Evolutionary conservation across 306 rosid genomes (phyloP).

Genomic region (Notholithocarpus densiflorus): DNA sequence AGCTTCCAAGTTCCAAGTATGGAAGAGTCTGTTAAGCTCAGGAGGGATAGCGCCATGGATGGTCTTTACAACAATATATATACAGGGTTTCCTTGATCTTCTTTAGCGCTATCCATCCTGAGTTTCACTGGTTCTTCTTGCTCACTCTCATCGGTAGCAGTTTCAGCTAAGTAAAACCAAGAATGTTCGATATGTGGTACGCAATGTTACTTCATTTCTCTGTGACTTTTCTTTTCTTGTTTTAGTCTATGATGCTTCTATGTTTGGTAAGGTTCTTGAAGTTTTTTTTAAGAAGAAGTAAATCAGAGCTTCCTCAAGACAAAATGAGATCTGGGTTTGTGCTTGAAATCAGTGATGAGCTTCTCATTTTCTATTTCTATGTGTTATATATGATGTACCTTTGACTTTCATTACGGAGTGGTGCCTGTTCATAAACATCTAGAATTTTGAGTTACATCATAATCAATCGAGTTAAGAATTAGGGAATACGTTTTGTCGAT

Average conservation of each 20-base stretch:
- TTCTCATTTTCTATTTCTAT: too few relatives aligned
- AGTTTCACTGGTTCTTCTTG: conserved; percentile 74
- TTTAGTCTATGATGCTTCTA: not conserved
- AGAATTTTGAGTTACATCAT: not conserved
- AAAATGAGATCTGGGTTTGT: not conserved
- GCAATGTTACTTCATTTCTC: not conserved
- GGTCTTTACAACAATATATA: not conserved
- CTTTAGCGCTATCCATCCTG: conserved; percentile 88
- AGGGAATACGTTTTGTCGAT: too few relatives aligned
- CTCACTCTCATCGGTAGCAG: conserved; percentile 3
- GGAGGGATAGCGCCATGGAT: conserved; percentile 93
- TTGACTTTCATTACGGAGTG: not conserved
- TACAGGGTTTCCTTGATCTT: conserved; percentile 3
- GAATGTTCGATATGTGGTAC: not conserved
- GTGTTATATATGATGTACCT: not conserved
- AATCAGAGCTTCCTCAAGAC: not conserved
- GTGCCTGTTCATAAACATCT: not conserved
- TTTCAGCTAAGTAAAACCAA: not conserved
- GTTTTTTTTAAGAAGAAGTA: not conserved
- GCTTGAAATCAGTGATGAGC: too few relatives aligned
- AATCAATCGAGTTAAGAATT: too few relatives aligned
- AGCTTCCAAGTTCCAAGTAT: not conserved
- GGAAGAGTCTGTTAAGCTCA: conserved; percentile 78
- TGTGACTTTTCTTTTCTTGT: not conserved
- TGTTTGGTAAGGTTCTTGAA: not conserved